Percentiles rank a stretch among this genome's conserved stretches.
These are phyloP conservation scores for Pharus latifolius DNA, from an alignment of 176 grass and related monocot species.

Conservation along the genomic window DNA sequence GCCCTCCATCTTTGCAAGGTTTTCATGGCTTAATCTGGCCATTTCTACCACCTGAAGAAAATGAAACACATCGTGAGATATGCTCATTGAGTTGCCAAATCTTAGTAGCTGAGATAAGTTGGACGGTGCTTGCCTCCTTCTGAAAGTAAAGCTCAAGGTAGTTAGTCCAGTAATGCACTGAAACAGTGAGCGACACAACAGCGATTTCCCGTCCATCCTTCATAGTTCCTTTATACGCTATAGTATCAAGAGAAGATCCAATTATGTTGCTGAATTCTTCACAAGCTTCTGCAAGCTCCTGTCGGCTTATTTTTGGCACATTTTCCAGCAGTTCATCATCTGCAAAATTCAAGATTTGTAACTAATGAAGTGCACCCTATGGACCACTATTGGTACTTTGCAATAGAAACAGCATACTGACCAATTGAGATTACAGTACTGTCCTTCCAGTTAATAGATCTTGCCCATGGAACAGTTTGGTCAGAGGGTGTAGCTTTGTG, in stretches of 20 bases:
- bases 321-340: slow-evolving; percentile 53
- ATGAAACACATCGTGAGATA: background rate
- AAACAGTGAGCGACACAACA: slow-evolving; percentile 58
- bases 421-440: slow-evolving; percentile 56
- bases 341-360: slow-evolving; percentile 12
- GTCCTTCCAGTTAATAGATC: slow-evolving; percentile 61
- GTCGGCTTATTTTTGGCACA: slow-evolving; percentile 50
- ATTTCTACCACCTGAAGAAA: slow-evolving; percentile 62
- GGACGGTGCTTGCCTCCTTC: slow-evolving; percentile 40
- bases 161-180: slow-evolving; percentile 62
- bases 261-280: slow-evolving; percentile 99
- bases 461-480: slow-evolving; percentile 29
- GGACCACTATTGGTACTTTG: background rate
- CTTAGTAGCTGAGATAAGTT: background rate
- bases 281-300: slow-evolving; percentile 70
- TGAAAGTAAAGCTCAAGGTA: slow-evolving; percentile 79
- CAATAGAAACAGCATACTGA: slow-evolving; percentile 23
- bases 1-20: slow-evolving; percentile 56
- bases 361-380: background rate
- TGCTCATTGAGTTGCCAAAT: background rate
- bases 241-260: slow-evolving; percentile 63
- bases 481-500: slow-evolving; percentile 36
- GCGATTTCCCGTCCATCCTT: slow-evolving; percentile 79
- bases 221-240: slow-evolving; percentile 86
- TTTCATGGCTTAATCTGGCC: slow-evolving; percentile 57